Base-by-base conservation (phyloP, 2,329 filamentous ascomycete species). In the Sporothrix euskadiensis region DNA sequence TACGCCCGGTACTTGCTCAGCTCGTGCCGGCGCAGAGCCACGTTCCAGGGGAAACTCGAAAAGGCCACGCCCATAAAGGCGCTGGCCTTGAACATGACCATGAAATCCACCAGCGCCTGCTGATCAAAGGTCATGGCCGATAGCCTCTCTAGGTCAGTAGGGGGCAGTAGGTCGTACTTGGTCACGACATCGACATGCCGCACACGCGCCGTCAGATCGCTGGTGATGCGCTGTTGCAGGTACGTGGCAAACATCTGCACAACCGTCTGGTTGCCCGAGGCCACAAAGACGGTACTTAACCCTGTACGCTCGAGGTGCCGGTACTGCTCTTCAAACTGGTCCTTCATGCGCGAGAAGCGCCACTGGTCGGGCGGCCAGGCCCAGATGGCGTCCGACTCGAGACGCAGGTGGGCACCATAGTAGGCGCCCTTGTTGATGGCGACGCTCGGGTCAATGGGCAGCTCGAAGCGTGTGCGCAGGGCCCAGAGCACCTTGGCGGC, bases 31-130 rank as follows among this genome's bases (percentile, higher is more conserved):
- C 79, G 78, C 70, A 81, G 74, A 1, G 80, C 80, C 14, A 81
- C 76, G 5, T 76, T 80, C 80, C 80, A 81, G 6, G 80, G 78
- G 59, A 80, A 81, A 61, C 80, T 81, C 0, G 79, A 80, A 71
- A 78, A 77, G 12, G 79, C 79, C 1, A 81, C 79, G 16, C 80
- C 80, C 79, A 81, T 80, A 47, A 81, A 81, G 0, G 76, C 76
- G 71, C 78, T 80, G 54, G 79, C 77, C 73, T 78, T 79, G 75
- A 80, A 80, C 75, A 81, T 77, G 63, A 81, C 76, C 56, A 80
- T 47, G 22, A 81, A 81, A 74, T 81, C 80, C 5, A 81, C 77
- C 68, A 81, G 76, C 2, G 77, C 80, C 74, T 80, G 80, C 76
- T 81, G 80, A 66, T 81, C 80, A 54, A 80, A 81, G 0, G 79